Evolutionary conservation across 805 yeast genomes (phyloP), one percentile per base, ranked within the genome.

Genomic region (Starmera dryadoides): DNA sequence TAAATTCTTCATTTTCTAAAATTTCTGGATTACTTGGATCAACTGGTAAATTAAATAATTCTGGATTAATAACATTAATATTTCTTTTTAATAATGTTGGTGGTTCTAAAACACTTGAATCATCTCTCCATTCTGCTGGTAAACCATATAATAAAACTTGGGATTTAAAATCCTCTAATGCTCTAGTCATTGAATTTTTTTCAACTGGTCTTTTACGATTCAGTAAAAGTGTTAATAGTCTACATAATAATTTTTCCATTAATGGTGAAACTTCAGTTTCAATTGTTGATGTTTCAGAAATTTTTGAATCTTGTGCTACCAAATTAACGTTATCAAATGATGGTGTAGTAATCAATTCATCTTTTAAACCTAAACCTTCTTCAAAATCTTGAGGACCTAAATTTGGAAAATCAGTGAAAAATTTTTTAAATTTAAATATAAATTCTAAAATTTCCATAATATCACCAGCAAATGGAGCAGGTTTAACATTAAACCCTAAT

Each of bases 51-150:
- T 39, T 32, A 7, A 3, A 22, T 9, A 18, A 19, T 4, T 20
- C 17, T 10, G 30, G 30, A 6, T 40, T 4, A 18, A 20, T 19
- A 8, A 10, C 14, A 12, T 20, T 18, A 14, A 10, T 17, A 33
- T 14, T 14, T 12, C n/a, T 20, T 20, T 18, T 4, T 7, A 19
- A 21, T 10, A 7, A 6, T 17, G n/a, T 15, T 10, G 11, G n/a
- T 5, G 20, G n/a, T 15, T 34, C 11, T 6, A 44, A 45, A 6
- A 54, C 38, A 2, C 35, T 41, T 2, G 46, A 36, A 39, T 54
- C 57, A 42, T 54, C 49, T 38, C 58, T 43, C 59, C 59, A 55
- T 41, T 53, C 57, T 7, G 22, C 30, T 4, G 59, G 59, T n/a
- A 55, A 37, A 3, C 59, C 58, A 40, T 42, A 48, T 1, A 2